A percentile compares a stretch with the other conserved stretches of the same genome.
These are phyloP conservation scores for Sphaerulina musiva DNA, from an alignment of 2,329 filamentous ascomycete species.

Conservation along the genomic window DNA sequence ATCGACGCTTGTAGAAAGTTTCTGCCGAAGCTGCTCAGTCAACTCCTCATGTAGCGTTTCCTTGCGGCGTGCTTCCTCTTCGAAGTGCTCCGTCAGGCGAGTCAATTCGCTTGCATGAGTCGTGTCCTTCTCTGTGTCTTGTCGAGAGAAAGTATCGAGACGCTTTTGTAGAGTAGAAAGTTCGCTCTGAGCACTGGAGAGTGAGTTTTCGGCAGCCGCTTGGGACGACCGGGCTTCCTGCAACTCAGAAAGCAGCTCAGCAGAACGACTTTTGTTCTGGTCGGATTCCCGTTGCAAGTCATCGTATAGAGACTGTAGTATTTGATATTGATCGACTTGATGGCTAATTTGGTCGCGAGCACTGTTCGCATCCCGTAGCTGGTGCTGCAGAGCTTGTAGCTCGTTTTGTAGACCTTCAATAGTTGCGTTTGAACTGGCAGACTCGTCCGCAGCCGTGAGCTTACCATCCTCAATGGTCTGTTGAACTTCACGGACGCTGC, in stretches of 20 bases:
- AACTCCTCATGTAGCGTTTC: background rate
- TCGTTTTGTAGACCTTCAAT: constrained; percentile 21
- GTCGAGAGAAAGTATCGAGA: constrained; percentile 19
- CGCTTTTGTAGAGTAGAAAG: constrained; percentile 17
- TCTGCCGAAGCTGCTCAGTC: background rate
- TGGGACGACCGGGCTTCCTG: constrained; percentile 1
- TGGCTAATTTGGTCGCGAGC: constrained; percentile 6
- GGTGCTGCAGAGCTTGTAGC: constrained; percentile 20
- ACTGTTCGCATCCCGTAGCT: constrained; percentile 14
- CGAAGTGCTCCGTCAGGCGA: background rate
- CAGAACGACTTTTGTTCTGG: constrained; percentile 17
- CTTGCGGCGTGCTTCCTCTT: background rate
- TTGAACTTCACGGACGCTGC: constrained; percentile 17
- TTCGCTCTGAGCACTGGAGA: constrained; percentile 5
- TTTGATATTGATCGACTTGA: constrained; percentile 6
- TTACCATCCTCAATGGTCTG: constrained; percentile 16
- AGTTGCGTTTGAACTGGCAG: constrained; percentile 9
- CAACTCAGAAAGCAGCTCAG: constrained; percentile 18
- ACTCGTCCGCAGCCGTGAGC: constrained; percentile 12
- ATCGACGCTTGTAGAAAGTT: background rate
- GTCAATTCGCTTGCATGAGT: constrained; percentile 10
- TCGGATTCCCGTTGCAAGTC: background rate
- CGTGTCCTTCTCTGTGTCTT: constrained; percentile 17
- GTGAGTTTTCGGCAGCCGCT: constrained; percentile 4
- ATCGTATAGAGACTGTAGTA: constrained; percentile 1